Evolutionary conservation across 495 filamentous ascomycete species (phyloP).

Genomic region (Hyaloscypha bicolor): DNA sequence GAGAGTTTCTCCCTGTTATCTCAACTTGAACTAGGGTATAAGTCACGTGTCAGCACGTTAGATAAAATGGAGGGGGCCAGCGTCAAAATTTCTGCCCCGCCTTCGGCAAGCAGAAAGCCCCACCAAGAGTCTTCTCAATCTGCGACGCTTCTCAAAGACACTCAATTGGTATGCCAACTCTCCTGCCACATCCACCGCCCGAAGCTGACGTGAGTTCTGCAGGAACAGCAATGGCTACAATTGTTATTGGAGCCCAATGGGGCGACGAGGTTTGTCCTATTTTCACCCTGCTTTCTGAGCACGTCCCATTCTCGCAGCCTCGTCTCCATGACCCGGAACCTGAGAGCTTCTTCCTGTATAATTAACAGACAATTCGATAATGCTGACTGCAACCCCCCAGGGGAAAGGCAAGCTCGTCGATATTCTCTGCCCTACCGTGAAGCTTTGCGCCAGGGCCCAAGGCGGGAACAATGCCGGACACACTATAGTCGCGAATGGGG

Average conservation of each 20-base stretch:
- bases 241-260: background rate
- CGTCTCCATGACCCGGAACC: background rate
- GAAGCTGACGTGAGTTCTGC: background rate
- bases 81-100: background rate
- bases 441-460: constrained; percentile 6
- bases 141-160: background rate
- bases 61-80: background rate
- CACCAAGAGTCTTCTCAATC: background rate
- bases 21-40: background rate
- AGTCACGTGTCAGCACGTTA: background rate
- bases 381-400: background rate
- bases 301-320: background rate
- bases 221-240: background rate
- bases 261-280: background rate
- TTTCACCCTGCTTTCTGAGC: background rate
- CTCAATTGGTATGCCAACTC: background rate
- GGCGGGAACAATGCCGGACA: constrained; percentile 67
- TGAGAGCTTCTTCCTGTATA: background rate
- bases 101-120: background rate
- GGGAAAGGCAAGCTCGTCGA: constrained; percentile 25
- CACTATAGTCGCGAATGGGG: constrained; percentile 26
- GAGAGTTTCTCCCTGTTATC: too few relatives aligned
- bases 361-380: background rate
- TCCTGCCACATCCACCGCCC: background rate
- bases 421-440: constrained; percentile 13